A percentile compares a stretch with the other conserved stretches of the same genome.
phyloP scores from a whole-genome alignment of 371 early-diverging fungal genomes.

The Mucor indicus region DNA sequence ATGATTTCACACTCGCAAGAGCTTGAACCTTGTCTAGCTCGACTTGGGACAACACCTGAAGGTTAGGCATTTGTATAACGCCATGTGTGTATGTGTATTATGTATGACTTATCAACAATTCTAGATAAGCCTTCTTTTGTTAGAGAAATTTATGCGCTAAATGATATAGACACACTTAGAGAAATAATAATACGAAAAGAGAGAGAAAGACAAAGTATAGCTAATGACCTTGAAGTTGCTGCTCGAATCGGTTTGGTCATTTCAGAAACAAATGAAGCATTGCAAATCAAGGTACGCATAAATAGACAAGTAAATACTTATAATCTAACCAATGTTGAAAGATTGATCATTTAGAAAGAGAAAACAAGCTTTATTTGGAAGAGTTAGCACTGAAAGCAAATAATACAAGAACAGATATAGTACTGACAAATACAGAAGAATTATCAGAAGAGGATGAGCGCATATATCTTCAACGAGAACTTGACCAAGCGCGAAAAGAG shows the following conservation, averaged over 20 bases:
- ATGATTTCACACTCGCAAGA: too few species aligned
- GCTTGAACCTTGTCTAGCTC: conserved; percentile 48
- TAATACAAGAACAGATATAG: conserved; percentile 10
- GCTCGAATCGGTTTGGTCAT: conserved; percentile 64
- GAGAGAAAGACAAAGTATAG: conserved; percentile 58
- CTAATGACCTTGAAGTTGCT: conserved; percentile 61
- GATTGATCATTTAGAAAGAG: conserved; percentile 53
- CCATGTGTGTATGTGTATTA: too few species aligned
- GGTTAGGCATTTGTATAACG: too few species aligned
- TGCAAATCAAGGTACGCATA: conserved; percentile 48
- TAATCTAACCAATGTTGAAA: too few species aligned
- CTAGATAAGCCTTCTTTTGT: conserved; percentile 47
- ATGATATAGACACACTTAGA: conserved; percentile 48
- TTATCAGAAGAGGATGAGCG: conserved; percentile 45
- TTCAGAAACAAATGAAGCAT: conserved; percentile 61
- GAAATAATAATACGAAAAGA: conserved; percentile 62
- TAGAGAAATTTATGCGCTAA: conserved; percentile 42
- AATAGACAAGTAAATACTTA: too few species aligned
- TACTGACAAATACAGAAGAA: too few species aligned
- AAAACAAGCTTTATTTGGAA: conserved; percentile 50
- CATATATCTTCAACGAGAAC: conserved; percentile 51
- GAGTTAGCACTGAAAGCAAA: conserved; percentile 29
- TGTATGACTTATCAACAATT: too few species aligned
- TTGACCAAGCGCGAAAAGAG: conserved; percentile 58
- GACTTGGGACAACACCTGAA: conserved; percentile 44